Conservation (phyloP, 2,329 filamentous ascomycete genomes). For the Penicillium olsonii region DNA sequence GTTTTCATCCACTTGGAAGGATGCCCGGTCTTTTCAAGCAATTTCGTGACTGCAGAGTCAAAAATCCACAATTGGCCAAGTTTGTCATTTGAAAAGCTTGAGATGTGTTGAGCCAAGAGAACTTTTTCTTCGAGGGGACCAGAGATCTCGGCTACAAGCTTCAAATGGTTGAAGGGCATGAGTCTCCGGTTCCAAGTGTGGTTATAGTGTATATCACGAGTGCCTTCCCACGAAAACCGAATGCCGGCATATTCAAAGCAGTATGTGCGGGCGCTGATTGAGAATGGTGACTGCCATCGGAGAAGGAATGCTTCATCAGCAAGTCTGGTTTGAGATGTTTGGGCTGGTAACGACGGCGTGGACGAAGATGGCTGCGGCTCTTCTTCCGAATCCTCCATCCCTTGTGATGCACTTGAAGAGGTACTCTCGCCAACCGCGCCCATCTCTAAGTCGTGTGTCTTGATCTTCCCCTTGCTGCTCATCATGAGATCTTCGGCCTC, state of each 20-base stretch:
- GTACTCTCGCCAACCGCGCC: not conserved
- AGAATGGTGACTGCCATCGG: constrained; percentile 7
- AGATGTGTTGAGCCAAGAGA: constrained; percentile 1
- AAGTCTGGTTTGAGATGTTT: not conserved
- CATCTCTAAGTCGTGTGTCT: not conserved
- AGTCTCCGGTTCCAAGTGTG: not conserved
- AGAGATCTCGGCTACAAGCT: constrained; percentile 8
- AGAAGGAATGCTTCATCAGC: constrained; percentile 9
- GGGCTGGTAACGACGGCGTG: not conserved
- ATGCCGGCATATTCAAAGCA: constrained; percentile 11
- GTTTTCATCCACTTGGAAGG: not conserved
- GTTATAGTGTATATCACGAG: constrained; percentile 3
- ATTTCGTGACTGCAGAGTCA: constrained; percentile 7
- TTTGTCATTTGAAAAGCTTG: constrained; percentile 2
- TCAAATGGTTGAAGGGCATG: constrained; percentile 14
- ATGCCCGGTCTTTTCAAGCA: constrained; percentile 2
- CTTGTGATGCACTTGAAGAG: not conserved
- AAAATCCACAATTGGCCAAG: constrained; percentile 12
- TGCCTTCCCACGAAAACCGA: constrained; percentile 14
- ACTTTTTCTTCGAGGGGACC: not conserved
- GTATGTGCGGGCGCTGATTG: constrained; percentile 6
- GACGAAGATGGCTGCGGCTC: not conserved
- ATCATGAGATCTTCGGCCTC: not conserved
- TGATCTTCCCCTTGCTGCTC: not conserved
- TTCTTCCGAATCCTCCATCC: not conserved